Evolutionary conservation across 2,329 filamentous ascomycete species (phyloP).

Genomic region (Aaosphaeria arxii): DNA sequence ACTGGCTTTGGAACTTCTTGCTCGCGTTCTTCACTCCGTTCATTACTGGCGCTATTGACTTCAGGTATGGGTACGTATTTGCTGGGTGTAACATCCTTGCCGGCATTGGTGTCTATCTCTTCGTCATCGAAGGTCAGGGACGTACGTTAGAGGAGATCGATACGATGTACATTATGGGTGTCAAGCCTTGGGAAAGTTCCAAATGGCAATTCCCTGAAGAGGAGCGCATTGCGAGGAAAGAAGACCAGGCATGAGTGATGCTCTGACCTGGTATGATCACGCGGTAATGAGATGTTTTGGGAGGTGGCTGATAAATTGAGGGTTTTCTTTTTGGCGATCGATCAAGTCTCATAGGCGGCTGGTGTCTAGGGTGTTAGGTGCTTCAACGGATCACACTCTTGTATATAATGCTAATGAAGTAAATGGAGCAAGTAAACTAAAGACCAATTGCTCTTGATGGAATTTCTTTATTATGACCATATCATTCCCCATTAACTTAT

Average conservation of each 20-base stretch:
- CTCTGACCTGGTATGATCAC: too few species aligned
- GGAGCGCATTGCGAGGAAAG: constrained; percentile 3
- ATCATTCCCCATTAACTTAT: too few species aligned
- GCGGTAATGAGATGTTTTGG: too few species aligned
- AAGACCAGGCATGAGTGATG: background rate
- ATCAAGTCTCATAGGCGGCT: too few species aligned
- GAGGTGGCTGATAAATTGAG: too few species aligned
- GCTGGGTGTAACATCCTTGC: constrained; percentile 66
- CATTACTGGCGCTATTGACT: constrained; percentile 68
- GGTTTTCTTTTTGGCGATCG: too few species aligned
- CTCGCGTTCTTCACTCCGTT: constrained; percentile 72
- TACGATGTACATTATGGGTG: constrained; percentile 62
- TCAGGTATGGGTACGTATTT: constrained; percentile 72
- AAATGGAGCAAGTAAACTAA: too few species aligned
- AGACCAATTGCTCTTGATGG: too few species aligned
- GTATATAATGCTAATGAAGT: too few species aligned
- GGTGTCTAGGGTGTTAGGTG: too few species aligned
- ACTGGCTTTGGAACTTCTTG: constrained; percentile 43
- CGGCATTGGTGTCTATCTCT: constrained; percentile 69
- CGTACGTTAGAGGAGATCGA: constrained; percentile 76
- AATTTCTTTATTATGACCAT: too few species aligned
- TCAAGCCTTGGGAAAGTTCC: constrained; percentile 61
- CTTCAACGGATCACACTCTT: too few species aligned
- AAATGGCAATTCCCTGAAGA: constrained; percentile 43
- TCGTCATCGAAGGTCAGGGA: constrained; percentile 71